phyloP scores from a whole-genome alignment of 768 basidiomycete genomes.

The Tylopilus sp. region DNA sequence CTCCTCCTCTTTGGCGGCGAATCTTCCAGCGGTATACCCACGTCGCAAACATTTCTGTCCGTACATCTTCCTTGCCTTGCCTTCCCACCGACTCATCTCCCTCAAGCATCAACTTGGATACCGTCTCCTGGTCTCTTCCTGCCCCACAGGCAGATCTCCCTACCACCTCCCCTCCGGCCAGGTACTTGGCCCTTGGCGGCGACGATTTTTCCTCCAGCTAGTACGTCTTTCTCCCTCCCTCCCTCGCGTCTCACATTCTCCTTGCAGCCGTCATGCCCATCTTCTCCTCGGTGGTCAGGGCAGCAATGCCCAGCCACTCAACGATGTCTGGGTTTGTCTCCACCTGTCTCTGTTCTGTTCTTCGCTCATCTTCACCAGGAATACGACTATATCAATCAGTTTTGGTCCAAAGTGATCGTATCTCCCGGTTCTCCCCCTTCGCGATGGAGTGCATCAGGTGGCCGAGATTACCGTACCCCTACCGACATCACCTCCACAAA shows the following conservation, averaged over 20 bases:
- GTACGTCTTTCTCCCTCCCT: conserved; percentile 39
- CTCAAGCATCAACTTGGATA: conserved; percentile 57
- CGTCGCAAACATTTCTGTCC: conserved; percentile 66
- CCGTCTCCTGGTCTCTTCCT: conserved; percentile 59
- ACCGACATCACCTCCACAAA: conserved; percentile 39
- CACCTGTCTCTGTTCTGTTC: not conserved
- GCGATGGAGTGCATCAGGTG: conserved; percentile 72
- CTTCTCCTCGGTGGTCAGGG: conserved; percentile 71
- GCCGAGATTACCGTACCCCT: conserved; percentile 56
- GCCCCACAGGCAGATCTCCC: conserved; percentile 47
- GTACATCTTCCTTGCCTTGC: conserved; percentile 19
- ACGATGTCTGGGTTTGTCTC: conserved; percentile 69
- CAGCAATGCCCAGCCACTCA: conserved; percentile 47
- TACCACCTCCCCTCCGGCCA: conserved; percentile 49
- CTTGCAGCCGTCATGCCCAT: conserved; percentile 64
- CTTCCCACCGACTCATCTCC: conserved; percentile 3
- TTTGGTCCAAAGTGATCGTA: conserved; percentile 64
- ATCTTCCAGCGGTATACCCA: conserved; percentile 59
- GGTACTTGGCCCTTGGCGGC: conserved; percentile 63
- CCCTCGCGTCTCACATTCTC: conserved; percentile 12
- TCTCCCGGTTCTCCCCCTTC: conserved; percentile 53
- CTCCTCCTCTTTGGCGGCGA: conserved; percentile 76
- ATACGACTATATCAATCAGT: conserved; percentile 71
- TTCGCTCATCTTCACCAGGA: conserved; percentile 45
- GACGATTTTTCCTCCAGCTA: conserved; percentile 80